Conservation (phyloP, 306 rosid species). For the Mucuna pruriens region DNA sequence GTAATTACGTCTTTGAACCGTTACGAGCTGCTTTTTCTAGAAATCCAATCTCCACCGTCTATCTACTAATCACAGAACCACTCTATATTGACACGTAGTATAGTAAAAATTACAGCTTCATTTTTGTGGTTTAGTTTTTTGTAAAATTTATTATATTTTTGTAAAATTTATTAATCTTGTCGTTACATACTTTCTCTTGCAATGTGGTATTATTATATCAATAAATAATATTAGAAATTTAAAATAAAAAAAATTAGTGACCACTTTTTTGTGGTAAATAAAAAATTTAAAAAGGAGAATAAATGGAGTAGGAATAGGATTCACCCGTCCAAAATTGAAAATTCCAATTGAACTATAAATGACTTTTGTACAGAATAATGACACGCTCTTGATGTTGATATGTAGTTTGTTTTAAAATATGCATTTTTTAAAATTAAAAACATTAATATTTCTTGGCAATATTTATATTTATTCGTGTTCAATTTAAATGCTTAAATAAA, state of each 20-base stretch:
- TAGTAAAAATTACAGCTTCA: neutral
- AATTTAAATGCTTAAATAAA: no score
- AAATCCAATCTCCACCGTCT: neutral
- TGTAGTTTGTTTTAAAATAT: no score
- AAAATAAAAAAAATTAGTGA: no score
- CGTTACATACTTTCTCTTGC: neutral
- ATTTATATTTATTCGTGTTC: no score
- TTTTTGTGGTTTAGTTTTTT: no score
- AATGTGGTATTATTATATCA: neutral
- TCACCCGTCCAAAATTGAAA: neutral
- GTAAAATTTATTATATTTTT: no score
- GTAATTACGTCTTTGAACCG: constrained; percentile 29
- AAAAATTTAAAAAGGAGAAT: neutral
- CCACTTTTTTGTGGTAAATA: no score
- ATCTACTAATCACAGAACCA: neutral
- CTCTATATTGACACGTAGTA: neutral
- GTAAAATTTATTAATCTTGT: neutral
- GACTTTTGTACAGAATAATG: constrained; percentile 3
- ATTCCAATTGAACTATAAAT: neutral
- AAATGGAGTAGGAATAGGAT: neutral
- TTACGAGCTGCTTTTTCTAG: neutral
- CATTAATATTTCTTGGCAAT: no score
- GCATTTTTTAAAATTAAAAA: no score
- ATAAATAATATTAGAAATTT: neutral
- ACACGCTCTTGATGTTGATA: neutral